Conservation (phyloP, 2,329 filamentous ascomycete genomes). For the Cordyceps militaris region DNA sequence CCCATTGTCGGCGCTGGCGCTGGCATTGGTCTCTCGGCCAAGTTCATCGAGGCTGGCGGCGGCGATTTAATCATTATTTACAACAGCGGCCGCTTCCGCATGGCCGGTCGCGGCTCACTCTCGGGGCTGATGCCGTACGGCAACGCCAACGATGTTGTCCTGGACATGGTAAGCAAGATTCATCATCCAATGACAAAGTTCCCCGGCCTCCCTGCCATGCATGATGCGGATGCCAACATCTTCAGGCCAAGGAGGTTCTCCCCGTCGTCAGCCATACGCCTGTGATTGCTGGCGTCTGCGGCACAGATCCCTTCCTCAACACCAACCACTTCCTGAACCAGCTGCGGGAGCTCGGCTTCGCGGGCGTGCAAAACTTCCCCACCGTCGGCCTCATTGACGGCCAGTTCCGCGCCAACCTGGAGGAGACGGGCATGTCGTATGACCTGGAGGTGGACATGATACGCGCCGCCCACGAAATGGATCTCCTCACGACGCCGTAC, state of each 20-base stretch:
- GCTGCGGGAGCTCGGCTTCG: slow-evolving; percentile 56
- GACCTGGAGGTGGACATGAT: slow-evolving; percentile 61
- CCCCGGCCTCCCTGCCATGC: too few relatives aligned
- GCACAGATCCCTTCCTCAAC: slow-evolving; percentile 60
- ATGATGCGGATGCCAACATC: not conserved
- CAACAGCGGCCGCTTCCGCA: slow-evolving; percentile 65
- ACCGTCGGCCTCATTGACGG: slow-evolving; percentile 67
- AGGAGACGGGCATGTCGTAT: slow-evolving; percentile 67
- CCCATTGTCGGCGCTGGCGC: slow-evolving; percentile 64
- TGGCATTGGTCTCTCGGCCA: slow-evolving; percentile 63
- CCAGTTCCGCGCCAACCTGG: slow-evolving; percentile 57
- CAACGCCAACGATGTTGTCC: slow-evolving; percentile 62
- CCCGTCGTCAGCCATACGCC: slow-evolving; percentile 57
- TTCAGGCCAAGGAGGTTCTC: slow-evolving; percentile 55
- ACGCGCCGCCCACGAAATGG: slow-evolving; percentile 48
- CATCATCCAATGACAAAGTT: not conserved
- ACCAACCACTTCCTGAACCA: slow-evolving; percentile 54
- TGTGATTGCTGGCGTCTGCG: slow-evolving; percentile 64
- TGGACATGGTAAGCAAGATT: slow-evolving; percentile 52
- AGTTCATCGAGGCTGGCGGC: slow-evolving; percentile 61
- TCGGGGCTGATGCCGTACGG: slow-evolving; percentile 66
- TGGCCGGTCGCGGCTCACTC: slow-evolving; percentile 63
- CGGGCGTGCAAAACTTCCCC: slow-evolving; percentile 67
- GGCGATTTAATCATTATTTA: slow-evolving; percentile 66
- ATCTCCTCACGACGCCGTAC: slow-evolving; percentile 61